These are phyloP conservation scores for Pyrrhoderma noxium DNA, from an alignment of 1,284 basidiomycete species.

Conservation along the genomic window DNA sequence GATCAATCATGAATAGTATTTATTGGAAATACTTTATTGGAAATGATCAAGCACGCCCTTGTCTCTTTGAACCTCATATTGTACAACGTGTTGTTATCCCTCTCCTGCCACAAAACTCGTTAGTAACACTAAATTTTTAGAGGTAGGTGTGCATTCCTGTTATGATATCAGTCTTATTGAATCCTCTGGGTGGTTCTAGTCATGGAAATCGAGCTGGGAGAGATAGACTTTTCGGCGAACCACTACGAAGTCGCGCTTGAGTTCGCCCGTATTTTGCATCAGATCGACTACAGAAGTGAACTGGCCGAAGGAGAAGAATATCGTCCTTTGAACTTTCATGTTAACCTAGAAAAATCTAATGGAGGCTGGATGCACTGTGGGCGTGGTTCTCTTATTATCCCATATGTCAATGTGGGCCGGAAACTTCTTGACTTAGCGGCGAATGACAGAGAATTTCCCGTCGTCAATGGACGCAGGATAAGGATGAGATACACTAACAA, in stretches of 20 bases:
- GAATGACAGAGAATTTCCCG: constrained; percentile 32
- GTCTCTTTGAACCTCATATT: too few relatives aligned
- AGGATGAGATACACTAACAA: constrained; percentile 22
- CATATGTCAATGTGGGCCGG: constrained; percentile 33
- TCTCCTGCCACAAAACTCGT: too few relatives aligned
- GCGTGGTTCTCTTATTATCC: constrained; percentile 44
- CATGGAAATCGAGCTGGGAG: constrained; percentile 49
- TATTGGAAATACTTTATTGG: too few relatives aligned
- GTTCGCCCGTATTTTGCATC: constrained; percentile 49
- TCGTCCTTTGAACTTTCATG: constrained; percentile 43
- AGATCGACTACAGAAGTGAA: background rate
- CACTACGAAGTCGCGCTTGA: constrained; percentile 49
- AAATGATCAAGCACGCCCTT: too few relatives aligned
- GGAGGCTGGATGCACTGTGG: constrained; percentile 51
- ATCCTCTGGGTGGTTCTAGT: too few relatives aligned
- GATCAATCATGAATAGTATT: too few relatives aligned
- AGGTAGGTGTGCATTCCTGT: too few relatives aligned
- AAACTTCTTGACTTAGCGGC: constrained; percentile 41
- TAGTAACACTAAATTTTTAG: too few relatives aligned
- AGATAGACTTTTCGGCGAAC: constrained; percentile 40
- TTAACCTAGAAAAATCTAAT: constrained; percentile 40
- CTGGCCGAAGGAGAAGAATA: constrained; percentile 4
- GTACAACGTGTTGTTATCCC: too few relatives aligned
- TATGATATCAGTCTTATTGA: too few relatives aligned
- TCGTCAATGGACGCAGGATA: constrained; percentile 32